A percentile compares a stretch with the other conserved stretches of the same genome.
Conservation (phyloP, 2,329 filamentous ascomycete species). For the Pseudofabraea citricarpa region DNA sequence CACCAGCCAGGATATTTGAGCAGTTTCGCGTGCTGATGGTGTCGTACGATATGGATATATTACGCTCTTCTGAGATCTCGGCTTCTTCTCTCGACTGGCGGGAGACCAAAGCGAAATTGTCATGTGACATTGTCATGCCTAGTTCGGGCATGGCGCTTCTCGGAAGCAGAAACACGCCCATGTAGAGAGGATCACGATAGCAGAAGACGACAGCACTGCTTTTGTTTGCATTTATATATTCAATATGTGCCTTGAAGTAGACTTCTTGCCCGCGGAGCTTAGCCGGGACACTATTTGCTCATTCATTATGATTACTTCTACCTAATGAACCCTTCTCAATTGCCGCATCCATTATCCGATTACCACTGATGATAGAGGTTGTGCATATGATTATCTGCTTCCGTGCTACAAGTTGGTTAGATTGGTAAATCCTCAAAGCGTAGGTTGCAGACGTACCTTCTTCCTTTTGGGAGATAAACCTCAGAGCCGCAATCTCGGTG, state of each 20-base stretch:
- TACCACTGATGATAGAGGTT: slow-evolving; percentile 85
- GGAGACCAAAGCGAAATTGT: neutral
- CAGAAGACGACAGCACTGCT: too few relatives aligned
- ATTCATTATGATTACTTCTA: slow-evolving; percentile 12
- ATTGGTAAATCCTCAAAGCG: slow-evolving; percentile 7
- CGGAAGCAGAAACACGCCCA: too few relatives aligned
- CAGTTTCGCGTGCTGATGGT: slow-evolving; percentile 15
- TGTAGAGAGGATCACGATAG: too few relatives aligned
- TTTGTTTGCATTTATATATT: too few relatives aligned
- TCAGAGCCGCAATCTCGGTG: slow-evolving; percentile 88
- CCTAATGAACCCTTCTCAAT: slow-evolving; percentile 54
- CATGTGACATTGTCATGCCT: neutral
- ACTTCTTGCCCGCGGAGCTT: neutral
- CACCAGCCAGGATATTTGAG: slow-evolving; percentile 6
- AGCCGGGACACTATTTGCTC: neutral
- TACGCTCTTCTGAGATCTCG: slow-evolving; percentile 14
- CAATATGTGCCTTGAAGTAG: too few relatives aligned
- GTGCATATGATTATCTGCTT: slow-evolving; percentile 88
- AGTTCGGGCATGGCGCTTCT: too few relatives aligned
- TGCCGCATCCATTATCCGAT: slow-evolving; percentile 80
- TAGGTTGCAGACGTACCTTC: slow-evolving; percentile 43
- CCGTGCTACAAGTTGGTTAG: slow-evolving; percentile 43
- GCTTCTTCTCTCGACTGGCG: slow-evolving; percentile 9
- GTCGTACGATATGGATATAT: slow-evolving; percentile 23
- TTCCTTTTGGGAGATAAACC: slow-evolving; percentile 85